Evolutionary conservation across 1,284 basidiomycete species (phyloP).

Genomic region (Austropuccinia psidii): DNA sequence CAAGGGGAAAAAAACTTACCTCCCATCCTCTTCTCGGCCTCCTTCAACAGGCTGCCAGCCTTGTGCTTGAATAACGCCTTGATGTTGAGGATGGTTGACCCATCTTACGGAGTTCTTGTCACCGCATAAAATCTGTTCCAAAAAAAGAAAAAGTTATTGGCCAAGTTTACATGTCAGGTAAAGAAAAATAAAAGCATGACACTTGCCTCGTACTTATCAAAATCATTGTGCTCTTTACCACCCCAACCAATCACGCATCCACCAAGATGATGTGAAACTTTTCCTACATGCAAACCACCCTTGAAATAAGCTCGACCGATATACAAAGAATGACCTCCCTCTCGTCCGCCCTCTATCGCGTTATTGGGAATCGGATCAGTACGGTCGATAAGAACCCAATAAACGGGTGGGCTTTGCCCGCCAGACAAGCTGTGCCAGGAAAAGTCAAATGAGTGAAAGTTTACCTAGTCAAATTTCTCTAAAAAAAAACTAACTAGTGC

Average conservation of each 20-base stretch:
- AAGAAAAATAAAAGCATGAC: background rate
- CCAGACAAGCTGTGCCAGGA: background rate
- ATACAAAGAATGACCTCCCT: constrained; percentile 22
- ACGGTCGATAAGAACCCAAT: constrained; percentile 3
- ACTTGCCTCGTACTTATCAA: constrained; percentile 26
- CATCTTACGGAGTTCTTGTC: constrained; percentile 19
- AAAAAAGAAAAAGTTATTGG: background rate
- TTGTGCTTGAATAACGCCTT: constrained; percentile 9
- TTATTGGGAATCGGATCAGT: constrained; percentile 25
- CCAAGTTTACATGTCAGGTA: background rate
- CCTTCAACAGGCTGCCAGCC: constrained; percentile 34
- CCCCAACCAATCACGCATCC: constrained; percentile 27
- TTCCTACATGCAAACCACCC: constrained; percentile 24
- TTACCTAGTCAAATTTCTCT: background rate
- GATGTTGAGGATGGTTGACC: constrained; percentile 14
- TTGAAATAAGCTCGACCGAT: constrained; percentile 24
- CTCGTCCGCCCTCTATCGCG: constrained; percentile 30
- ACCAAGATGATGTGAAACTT: constrained; percentile 15
- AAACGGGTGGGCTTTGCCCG: constrained; percentile 31
- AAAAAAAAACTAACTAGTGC: constrained; percentile 16
- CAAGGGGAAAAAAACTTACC: background rate
- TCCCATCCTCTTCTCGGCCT: constrained; percentile 27
- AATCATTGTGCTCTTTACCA: constrained; percentile 26
- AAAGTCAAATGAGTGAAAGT: background rate
- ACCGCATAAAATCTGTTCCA: constrained; percentile 21